Evolutionary conservation across 2,329 filamentous ascomycete species (phyloP).

Genomic region (Albifimbria verrucaria): DNA sequence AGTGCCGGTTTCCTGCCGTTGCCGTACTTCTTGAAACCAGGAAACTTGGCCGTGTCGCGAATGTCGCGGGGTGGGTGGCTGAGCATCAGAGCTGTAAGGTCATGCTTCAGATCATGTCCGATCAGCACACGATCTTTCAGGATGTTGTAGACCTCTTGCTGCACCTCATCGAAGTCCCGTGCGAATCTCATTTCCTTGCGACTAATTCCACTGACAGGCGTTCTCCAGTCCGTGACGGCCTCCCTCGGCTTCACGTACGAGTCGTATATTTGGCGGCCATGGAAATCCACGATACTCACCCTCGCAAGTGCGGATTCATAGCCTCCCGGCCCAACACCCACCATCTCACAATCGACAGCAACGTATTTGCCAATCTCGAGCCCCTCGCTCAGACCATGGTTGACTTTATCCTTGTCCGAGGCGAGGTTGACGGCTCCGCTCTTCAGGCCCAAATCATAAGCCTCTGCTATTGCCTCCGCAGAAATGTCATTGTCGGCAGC

Average conservation of each 20-base stretch:
- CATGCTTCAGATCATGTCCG: slow-evolving; percentile 80
- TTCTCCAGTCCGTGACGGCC: slow-evolving; percentile 86
- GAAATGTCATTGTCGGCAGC: slow-evolving; percentile 60
- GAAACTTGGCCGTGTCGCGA: slow-evolving; percentile 78
- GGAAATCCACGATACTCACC: slow-evolving; percentile 89
- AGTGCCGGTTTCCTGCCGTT: slow-evolving; percentile 68
- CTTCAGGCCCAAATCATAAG: slow-evolving; percentile 55
- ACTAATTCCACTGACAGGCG: slow-evolving; percentile 77
- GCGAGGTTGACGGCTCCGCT: slow-evolving; percentile 45
- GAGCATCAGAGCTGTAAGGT: slow-evolving; percentile 73
- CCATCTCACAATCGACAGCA: slow-evolving; percentile 97
- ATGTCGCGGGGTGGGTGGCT: slow-evolving; percentile 74
- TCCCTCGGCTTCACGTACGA: slow-evolving; percentile 80
- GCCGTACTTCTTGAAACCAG: slow-evolving; percentile 67
- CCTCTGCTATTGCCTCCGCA: slow-evolving; percentile 56
- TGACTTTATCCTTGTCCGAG: slow-evolving; percentile 50
- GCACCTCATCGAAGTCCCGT: slow-evolving; percentile 72
- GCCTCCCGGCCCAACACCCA: slow-evolving; percentile 72
- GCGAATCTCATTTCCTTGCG: slow-evolving; percentile 69
- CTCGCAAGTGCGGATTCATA: slow-evolving; percentile 76
- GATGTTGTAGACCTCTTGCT: slow-evolving; percentile 65
- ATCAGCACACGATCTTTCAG: slow-evolving; percentile 71
- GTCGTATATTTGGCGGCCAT: slow-evolving; percentile 90
- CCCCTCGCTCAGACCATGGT: slow-evolving; percentile 59
- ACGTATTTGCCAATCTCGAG: slow-evolving; percentile 84